Evolutionary conservation across 768 basidiomycete genomes (phyloP).

Genomic region (Suillus hirtellus): DNA sequence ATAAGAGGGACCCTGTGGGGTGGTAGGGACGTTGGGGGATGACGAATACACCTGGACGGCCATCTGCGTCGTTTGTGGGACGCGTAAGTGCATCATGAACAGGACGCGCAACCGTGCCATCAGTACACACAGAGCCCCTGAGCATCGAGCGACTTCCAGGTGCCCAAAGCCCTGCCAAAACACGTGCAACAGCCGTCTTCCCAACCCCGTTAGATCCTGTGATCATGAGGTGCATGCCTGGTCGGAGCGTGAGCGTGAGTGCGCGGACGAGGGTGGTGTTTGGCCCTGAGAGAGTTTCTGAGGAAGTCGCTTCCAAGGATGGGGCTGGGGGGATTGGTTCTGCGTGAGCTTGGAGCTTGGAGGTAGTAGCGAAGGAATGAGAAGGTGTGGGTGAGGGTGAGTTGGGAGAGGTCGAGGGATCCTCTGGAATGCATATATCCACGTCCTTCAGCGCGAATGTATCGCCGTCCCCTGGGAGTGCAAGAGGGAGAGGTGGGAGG

Average conservation of each 20-base stretch:
- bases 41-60: conserved; percentile 65
- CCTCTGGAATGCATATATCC: conserved; percentile 62
- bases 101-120: no score
- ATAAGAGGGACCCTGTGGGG: conserved; percentile 81
- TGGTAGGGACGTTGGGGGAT: conserved; percentile 95
- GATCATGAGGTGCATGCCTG: conserved; percentile 89
- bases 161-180: conserved; percentile 89
- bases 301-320: background rate
- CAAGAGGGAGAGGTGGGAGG: conserved; percentile 52
- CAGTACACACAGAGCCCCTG: background rate
- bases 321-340: background rate
- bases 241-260: conserved; percentile 59
- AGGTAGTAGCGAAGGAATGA: background rate
- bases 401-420: background rate
- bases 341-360: background rate
- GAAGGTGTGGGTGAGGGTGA: background rate
- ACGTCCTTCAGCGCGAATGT: conserved; percentile 67
- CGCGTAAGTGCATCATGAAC: background rate
- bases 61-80: conserved; percentile 37
- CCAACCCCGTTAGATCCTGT: conserved; percentile 93
- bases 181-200: conserved; percentile 86
- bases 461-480: conserved; percentile 34
- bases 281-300: conserved; percentile 11
- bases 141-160: conserved; percentile 39
- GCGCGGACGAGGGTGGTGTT: conserved; percentile 59